Evolutionary conservation across 2,329 filamentous ascomycete genomes (phyloP).

Genomic region (Neodidymelliopsis sp.): DNA sequence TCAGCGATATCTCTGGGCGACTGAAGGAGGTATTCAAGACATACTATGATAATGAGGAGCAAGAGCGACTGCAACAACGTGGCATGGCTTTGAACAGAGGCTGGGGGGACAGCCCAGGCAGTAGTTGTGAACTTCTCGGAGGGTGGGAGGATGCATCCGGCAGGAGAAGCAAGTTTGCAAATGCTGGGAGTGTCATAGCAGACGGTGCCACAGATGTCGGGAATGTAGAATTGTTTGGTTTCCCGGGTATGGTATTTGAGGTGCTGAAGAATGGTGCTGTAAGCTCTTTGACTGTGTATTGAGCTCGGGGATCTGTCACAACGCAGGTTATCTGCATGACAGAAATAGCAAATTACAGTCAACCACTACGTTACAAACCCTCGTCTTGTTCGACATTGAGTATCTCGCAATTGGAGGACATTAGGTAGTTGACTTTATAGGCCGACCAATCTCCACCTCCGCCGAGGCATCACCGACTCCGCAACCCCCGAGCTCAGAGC

Average conservation of each 20-base stretch:
- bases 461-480: slow-evolving; percentile 25
- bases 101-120: slow-evolving; percentile 90
- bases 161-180: slow-evolving; percentile 45
- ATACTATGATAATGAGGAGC: slow-evolving; percentile 64
- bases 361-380: no score
- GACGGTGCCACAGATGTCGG: slow-evolving; percentile 62
- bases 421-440: no score
- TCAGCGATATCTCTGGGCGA: slow-evolving; percentile 66
- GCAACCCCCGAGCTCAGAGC: slow-evolving; percentile 8
- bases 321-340: no score
- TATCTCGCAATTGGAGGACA: no score
- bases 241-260: slow-evolving; percentile 93
- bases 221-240: slow-evolving; percentile 88
- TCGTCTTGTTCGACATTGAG: no score
- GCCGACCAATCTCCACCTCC: slow-evolving; percentile 20
- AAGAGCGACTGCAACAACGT: slow-evolving; percentile 62
- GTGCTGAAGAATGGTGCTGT: slow-evolving; percentile 92
- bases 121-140: slow-evolving; percentile 72
- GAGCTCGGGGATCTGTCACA: no score
- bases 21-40: slow-evolving; percentile 75
- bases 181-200: slow-evolving; percentile 48
- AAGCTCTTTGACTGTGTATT: slow-evolving; percentile 89
- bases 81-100: slow-evolving; percentile 89
- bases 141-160: slow-evolving; percentile 73
- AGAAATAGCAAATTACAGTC: no score